Conservation (phyloP, 2,329 filamentous ascomycete species). For the Apiospora sp. region DNA sequence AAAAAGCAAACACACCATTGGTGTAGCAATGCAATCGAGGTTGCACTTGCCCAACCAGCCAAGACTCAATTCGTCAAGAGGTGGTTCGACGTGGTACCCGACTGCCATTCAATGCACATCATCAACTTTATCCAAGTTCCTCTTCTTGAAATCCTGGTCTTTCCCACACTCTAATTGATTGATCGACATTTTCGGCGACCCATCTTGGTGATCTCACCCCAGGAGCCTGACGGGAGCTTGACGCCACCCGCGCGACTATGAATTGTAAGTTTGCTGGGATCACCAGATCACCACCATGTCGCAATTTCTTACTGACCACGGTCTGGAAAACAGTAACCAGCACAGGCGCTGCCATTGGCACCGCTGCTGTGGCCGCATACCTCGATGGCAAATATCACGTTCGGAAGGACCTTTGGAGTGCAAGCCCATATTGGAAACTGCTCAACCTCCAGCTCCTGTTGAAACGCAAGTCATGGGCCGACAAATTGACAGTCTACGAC, state of each 20-base stretch:
- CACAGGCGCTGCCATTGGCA: constrained; percentile 33
- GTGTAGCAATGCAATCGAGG: background rate
- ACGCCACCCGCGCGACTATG: background rate
- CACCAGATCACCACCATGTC: background rate
- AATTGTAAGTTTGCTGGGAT: background rate
- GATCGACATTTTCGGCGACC: no score
- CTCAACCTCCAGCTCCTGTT: constrained; percentile 52
- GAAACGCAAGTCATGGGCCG: constrained; percentile 42
- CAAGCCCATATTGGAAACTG: constrained; percentile 49
- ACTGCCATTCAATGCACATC: background rate
- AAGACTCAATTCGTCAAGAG: background rate
- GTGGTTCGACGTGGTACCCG: no score
- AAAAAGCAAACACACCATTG: no score
- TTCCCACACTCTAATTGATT: background rate
- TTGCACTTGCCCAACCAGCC: background rate
- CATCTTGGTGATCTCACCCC: no score
- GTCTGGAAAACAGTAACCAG: background rate
- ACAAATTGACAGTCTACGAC: constrained; percentile 37
- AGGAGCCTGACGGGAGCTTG: no score
- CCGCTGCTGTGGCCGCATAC: constrained; percentile 55
- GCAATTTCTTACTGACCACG: background rate
- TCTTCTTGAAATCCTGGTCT: background rate
- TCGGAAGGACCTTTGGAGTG: constrained; percentile 60
- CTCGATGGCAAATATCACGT: constrained; percentile 74
- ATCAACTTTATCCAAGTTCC: background rate